A percentile compares a stretch with the other conserved stretches of the same genome.
These are phyloP conservation scores for Echinosophora koreensis DNA, from an alignment of 306 rosid genomes.

Conservation along the genomic window DNA sequence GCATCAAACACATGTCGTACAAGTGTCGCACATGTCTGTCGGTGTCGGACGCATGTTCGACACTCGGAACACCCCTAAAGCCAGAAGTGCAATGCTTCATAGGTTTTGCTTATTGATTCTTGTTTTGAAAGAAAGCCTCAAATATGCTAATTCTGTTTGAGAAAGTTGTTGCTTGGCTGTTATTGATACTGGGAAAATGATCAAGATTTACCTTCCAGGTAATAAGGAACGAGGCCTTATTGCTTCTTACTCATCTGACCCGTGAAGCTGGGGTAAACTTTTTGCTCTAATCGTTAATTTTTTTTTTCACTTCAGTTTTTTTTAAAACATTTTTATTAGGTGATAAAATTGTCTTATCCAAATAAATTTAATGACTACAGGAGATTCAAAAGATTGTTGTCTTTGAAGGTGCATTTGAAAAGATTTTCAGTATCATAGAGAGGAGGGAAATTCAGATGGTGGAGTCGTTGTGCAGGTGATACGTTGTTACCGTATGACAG, in stretches of 20 bases:
- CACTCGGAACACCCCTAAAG: too few relatives aligned
- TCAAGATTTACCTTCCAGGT: constrained; percentile 63
- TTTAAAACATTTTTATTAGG: not conserved
- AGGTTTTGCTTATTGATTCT: constrained; percentile 20
- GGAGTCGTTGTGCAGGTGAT: constrained; percentile 98
- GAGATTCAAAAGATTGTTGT: constrained; percentile 98
- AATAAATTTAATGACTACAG: constrained; percentile 61
- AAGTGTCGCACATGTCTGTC: too few relatives aligned
- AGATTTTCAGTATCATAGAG: constrained; percentile 88
- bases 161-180: constrained; percentile 6
- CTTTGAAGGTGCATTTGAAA: constrained; percentile 97
- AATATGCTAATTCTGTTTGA: constrained; percentile 1
- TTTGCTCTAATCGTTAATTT: constrained; percentile 21
- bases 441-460: constrained; percentile 97
- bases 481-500: constrained; percentile 25
- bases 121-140: constrained; percentile 7
- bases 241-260: constrained; percentile 90
- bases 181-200: constrained; percentile 38
- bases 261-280: constrained; percentile 92
- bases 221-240: constrained; percentile 90
- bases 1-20: too few relatives aligned
- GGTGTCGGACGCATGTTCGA: too few relatives aligned
- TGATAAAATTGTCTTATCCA: constrained; percentile 28
- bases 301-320: constrained; percentile 18
- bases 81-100: too few relatives aligned